Conservation (phyloP, 345 rosid species). For the Eucalyptus shirleyi region DNA sequence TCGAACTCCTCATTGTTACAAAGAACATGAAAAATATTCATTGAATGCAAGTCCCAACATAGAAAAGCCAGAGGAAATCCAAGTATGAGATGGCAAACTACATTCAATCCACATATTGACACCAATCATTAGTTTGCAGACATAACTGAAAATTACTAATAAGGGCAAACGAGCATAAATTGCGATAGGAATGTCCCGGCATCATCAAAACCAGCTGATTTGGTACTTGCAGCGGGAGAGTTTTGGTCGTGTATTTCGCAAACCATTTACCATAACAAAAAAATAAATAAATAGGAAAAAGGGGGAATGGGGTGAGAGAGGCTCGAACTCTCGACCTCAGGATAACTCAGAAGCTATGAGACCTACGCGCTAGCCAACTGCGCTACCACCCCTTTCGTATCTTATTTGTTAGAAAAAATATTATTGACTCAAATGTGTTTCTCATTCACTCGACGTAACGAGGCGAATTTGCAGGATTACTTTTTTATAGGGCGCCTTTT, state of each 20-base stretch:
- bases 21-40: background rate
- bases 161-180: background rate
- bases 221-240: background rate
- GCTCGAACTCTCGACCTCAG: slow-evolving; percentile 95
- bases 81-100: background rate
- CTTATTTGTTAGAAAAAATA: rapidly evolving
- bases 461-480: background rate
- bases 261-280: background rate
- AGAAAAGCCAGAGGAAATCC: background rate
- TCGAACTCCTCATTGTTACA: background rate
- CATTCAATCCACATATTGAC: rapidly evolving
- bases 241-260: background rate
- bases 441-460: background rate
- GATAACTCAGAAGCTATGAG: slow-evolving; percentile 82
- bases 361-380: slow-evolving; percentile 99
- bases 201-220: background rate
- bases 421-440: background rate
- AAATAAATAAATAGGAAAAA: background rate
- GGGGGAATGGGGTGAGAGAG: slow-evolving; percentile 70
- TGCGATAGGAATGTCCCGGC: background rate
- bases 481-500: background rate
- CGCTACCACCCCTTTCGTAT: slow-evolving; percentile 57
- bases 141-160: too few relatives aligned
- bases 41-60: background rate
- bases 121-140: too few relatives aligned